These are phyloP conservation scores for Vigna radiata DNA, from an alignment of 306 rosid genomes.

Conservation along the genomic window DNA sequence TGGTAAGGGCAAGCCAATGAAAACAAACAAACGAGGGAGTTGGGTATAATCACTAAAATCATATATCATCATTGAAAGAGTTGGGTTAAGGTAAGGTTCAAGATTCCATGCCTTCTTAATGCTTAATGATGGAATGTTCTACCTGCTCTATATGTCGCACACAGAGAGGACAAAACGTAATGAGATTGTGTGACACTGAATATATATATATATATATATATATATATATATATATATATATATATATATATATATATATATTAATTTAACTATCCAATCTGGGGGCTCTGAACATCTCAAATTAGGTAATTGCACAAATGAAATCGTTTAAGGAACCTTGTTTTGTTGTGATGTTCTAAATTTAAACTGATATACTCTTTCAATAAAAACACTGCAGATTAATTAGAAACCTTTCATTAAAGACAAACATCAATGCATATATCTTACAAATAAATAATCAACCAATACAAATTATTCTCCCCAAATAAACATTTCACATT, in stretches of 20 bases:
- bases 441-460: conserved; percentile 4
- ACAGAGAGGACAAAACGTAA: neutral
- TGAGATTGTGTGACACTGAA: too few species aligned
- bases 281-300: too few species aligned
- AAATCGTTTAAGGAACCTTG: too few species aligned
- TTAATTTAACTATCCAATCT: too few species aligned
- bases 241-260: too few species aligned
- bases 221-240: too few species aligned
- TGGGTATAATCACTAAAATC: neutral
- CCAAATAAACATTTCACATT: neutral
- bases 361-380: too few species aligned
- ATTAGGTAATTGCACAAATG: too few species aligned
- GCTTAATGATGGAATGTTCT: neutral
- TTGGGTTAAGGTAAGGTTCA: neutral
- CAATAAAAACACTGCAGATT: neutral
- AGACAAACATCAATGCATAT: neutral
- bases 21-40: neutral
- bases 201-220: too few species aligned
- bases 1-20: neutral
- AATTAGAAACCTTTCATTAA: neutral
- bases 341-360: too few species aligned
- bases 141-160: neutral
- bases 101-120: neutral
- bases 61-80: neutral
- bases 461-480: conserved; percentile 25